Evolutionary conservation across 208 protist species (phyloP).

Genomic region (Leptomonas pyrrhocoris): DNA sequence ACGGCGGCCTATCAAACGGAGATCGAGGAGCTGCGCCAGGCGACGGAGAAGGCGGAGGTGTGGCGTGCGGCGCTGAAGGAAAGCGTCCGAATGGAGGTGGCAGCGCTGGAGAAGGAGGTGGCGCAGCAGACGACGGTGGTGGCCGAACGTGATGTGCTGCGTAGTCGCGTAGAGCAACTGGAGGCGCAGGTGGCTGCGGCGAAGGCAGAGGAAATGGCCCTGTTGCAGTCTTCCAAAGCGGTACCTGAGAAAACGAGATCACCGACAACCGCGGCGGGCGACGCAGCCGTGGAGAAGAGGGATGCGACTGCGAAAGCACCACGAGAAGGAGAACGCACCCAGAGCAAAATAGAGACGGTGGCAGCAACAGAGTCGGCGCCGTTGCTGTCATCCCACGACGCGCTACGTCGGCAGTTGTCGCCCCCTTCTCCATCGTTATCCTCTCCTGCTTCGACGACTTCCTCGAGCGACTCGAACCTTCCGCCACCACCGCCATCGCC

Average conservation of each 20-base stretch:
- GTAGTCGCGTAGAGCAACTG: constrained; percentile 21
- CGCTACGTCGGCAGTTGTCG: neutral
- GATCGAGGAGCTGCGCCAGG: constrained; percentile 13
- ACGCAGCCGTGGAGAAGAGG: too few relatives aligned
- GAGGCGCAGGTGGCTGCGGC: constrained; percentile 25
- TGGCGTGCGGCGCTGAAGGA: constrained; percentile 17
- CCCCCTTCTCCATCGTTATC: neutral
- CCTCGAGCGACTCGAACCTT: constrained; percentile 2
- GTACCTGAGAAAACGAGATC: neutral
- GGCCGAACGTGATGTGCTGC: constrained; percentile 28
- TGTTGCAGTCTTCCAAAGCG: neutral
- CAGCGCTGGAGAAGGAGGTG: constrained; percentile 24
- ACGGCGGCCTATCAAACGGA: constrained; percentile 20
- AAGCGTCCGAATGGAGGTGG: constrained; percentile 22
- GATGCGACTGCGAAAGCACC: too few relatives aligned
- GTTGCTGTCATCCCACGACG: neutral
- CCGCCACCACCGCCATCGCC: constrained; percentile 1
- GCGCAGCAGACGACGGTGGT: constrained; percentile 1
- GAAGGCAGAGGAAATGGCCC: constrained; percentile 19
- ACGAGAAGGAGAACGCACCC: too few relatives aligned
- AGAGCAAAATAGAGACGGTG: too few relatives aligned
- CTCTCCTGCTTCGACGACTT: neutral
- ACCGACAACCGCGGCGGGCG: too few relatives aligned
- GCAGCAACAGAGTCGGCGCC: too few relatives aligned
- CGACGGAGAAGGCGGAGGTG: constrained; percentile 11